Evolutionary conservation across 768 basidiomycete species (phyloP).

Genomic region (Podaxis rugospora): DNA sequence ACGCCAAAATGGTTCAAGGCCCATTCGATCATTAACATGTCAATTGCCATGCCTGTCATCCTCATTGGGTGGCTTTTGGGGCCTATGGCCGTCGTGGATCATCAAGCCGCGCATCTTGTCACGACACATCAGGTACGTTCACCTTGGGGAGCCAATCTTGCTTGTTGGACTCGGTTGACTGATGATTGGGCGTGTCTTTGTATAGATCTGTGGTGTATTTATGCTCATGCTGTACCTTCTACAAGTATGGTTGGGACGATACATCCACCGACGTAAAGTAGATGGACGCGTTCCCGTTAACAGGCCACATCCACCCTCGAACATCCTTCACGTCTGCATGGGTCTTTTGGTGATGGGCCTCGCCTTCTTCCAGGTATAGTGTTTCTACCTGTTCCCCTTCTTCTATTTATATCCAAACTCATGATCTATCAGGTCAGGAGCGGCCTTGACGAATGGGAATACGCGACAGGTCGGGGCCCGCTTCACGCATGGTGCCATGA

Average conservation of each 20-base stretch:
- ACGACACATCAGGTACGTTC: slow-evolving; percentile 45
- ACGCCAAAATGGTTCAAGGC: slow-evolving; percentile 52
- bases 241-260: slow-evolving; percentile 49
- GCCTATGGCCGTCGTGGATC: slow-evolving; percentile 38
- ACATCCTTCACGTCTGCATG: slow-evolving; percentile 51
- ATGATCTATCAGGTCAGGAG: slow-evolving; percentile 30
- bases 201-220: slow-evolving; percentile 47
- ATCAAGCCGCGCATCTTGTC: slow-evolving; percentile 37
- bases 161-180: not conserved
- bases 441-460: slow-evolving; percentile 41
- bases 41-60: slow-evolving; percentile 45
- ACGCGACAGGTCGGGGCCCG: slow-evolving; percentile 29
- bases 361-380: slow-evolving; percentile 47
- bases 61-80: slow-evolving; percentile 45
- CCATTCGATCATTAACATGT: slow-evolving; percentile 48
- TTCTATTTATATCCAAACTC: not conserved
- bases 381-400: not conserved
- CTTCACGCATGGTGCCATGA: slow-evolving; percentile 33
- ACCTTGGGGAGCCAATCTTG: not conserved
- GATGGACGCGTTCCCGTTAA: slow-evolving; percentile 24
- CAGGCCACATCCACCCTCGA: slow-evolving; percentile 43
- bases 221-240: slow-evolving; percentile 46
- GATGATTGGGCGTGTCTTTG: not conserved
- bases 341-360: slow-evolving; percentile 46
- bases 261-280: slow-evolving; percentile 41